Conservation (phyloP, 306 rosid species). For the Acacia crassicarpa region DNA sequence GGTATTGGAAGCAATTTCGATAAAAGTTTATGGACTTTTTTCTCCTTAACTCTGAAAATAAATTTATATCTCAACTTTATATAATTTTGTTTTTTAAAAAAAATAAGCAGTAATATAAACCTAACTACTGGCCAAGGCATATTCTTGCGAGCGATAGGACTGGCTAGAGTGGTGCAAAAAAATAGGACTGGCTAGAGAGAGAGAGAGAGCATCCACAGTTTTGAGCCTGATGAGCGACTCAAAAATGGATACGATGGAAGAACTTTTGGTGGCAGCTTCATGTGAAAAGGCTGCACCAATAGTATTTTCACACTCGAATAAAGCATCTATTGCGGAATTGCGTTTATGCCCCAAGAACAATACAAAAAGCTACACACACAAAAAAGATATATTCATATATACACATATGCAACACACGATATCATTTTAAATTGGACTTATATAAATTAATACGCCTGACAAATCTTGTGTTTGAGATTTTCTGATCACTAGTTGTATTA, state of each 20-base stretch:
- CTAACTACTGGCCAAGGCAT: slow-evolving; percentile 23
- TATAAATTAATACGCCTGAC: neutral
- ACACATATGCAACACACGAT: neutral
- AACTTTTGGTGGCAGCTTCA: slow-evolving; percentile 47
- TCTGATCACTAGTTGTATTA: neutral
- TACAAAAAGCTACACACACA: slow-evolving; percentile 25
- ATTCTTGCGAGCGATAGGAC: neutral
- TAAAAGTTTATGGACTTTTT: too few relatives aligned
- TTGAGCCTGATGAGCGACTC: slow-evolving; percentile 40
- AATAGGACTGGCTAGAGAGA: too few relatives aligned
- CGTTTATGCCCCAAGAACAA: slow-evolving; percentile 27
- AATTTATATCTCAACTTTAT: too few relatives aligned
- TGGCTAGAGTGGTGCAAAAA: too few relatives aligned
- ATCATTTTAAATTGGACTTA: slow-evolving; percentile 5
- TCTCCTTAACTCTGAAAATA: too few relatives aligned
- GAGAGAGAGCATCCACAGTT: neutral
- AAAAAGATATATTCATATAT: neutral
- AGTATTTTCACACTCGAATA: slow-evolving; percentile 30
- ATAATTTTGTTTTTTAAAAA: too few relatives aligned
- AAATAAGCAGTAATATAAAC: neutral
- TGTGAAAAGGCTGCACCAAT: slow-evolving; percentile 44
- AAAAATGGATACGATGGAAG: slow-evolving; percentile 33
- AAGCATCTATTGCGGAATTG: slow-evolving; percentile 36
- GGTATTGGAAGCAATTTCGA: rapidly evolving
- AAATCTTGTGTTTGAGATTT: slow-evolving; percentile 30